These are phyloP conservation scores for Ulota crispa DNA, from an alignment of 225 moss, liverwort and hornwort species.

Conservation along the genomic window DNA sequence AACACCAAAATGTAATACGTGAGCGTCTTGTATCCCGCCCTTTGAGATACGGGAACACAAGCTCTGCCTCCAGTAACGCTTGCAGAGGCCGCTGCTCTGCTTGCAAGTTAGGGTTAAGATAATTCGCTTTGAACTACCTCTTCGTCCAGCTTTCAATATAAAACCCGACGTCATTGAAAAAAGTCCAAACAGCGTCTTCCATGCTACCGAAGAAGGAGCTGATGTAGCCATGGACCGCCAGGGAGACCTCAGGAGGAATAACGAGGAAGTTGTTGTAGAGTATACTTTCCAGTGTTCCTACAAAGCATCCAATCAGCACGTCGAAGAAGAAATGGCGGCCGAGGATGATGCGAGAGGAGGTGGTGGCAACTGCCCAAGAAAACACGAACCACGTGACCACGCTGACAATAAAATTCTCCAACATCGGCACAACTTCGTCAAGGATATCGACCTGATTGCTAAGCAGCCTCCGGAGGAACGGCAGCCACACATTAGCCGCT, in stretches of 20 bases:
- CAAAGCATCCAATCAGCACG: constrained; percentile 59
- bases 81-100: background rate
- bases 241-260: constrained; percentile 49
- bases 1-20: background rate
- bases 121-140: background rate
- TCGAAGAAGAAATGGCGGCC: constrained; percentile 78
- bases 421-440: constrained; percentile 35
- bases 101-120: background rate
- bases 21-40: background rate
- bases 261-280: constrained; percentile 55
- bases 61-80: background rate
- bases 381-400: constrained; percentile 39
- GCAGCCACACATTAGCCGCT: constrained; percentile 35
- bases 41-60: background rate
- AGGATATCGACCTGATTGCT: constrained; percentile 27
- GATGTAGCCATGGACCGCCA: constrained; percentile 44
- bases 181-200: constrained; percentile 19
- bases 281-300: constrained; percentile 64
- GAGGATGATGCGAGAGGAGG: constrained; percentile 60
- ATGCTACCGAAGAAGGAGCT: constrained; percentile 25
- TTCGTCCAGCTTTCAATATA: background rate
- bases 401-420: constrained; percentile 45
- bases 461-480: constrained; percentile 22
- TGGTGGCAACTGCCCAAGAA: constrained; percentile 70
- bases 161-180: constrained; percentile 14